phyloP scores from a whole-genome alignment of 768 basidiomycete genomes.

The Boletus subparvulus region DNA sequence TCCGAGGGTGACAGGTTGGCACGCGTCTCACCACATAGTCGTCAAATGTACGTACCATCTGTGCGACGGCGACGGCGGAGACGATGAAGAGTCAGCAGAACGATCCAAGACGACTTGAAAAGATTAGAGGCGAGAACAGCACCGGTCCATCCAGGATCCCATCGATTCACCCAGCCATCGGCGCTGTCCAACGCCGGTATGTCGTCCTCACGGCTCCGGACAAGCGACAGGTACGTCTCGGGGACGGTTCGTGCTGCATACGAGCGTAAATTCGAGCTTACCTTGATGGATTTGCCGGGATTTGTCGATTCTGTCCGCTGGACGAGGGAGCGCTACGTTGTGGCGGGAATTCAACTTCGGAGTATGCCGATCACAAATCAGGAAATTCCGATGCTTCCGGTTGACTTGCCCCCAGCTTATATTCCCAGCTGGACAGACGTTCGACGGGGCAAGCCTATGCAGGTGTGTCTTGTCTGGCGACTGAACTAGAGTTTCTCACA shows the following conservation, averaged over 20 bases:
- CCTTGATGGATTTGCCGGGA: conserved; percentile 54
- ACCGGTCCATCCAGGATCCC: conserved; percentile 38
- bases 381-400: conserved; percentile 8
- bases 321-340: conserved; percentile 10
- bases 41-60: conserved; percentile 27
- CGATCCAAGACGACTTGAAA: conserved; percentile 6
- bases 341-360: conserved; percentile 31
- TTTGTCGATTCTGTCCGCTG: conserved; percentile 25
- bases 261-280: conserved; percentile 44
- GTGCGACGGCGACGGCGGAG: not conserved
- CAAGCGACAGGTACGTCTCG: conserved; percentile 6
- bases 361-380: conserved; percentile 19
- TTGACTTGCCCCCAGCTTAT: too few relatives aligned
- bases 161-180: conserved; percentile 44
- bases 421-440: not conserved
- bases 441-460: too few relatives aligned
- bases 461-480: too few relatives aligned
- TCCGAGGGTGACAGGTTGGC: conserved; percentile 11
- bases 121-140: conserved; percentile 11
- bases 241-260: conserved; percentile 9
- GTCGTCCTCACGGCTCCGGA: conserved; percentile 1
- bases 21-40: not conserved
- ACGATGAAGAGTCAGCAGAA: conserved; percentile 17
- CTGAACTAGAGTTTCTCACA: too few relatives aligned
- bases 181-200: conserved; percentile 13